Base-by-base conservation (phyloP, 352 stramenopile species). In the Globisporangium paddicum region DNA sequence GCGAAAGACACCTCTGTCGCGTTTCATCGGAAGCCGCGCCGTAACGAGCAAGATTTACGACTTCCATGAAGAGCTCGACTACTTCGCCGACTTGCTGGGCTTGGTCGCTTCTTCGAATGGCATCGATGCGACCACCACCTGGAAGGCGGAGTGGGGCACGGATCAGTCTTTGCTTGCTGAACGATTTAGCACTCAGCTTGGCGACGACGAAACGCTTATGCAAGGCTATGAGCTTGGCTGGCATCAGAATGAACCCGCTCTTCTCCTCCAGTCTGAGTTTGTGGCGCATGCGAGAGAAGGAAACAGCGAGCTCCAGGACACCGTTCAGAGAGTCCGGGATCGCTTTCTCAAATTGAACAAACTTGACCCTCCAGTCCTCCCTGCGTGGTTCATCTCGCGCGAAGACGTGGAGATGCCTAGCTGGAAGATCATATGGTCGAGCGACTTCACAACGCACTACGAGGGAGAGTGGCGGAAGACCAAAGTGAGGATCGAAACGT, bases 301-400 rank as follows among this genome's bases (percentile, higher is more conserved):
- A n/a, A n/a, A n/a, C n/a, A n/a, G n/a, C 28, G 28, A 32, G 28
- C 3, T 32, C 3, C 28, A 32, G 6, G 28, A 32, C 28, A 32
- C 28, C 28, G 6, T n/a, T n/a, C n/a, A 32, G 28, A 6, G 3
- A 32, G 28, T 32, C 3, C 28, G 3, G 28, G 6, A 3, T 3
- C 79, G 74, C 13, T 38, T 38, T 14, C 62, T 89, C n/a, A n/a
- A n/a, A n/a, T n/a, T n/a, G n/a, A n/a, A n/a, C n/a, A n/a, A n/a
- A n/a, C n/a, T n/a, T n/a, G n/a, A n/a, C n/a, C n/a, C n/a, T n/a
- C n/a, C n/a, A n/a, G n/a, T n/a, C n/a, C n/a, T n/a, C n/a, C n/a
- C 89, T 63, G 82, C 87, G 53, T 58, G 52, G 52, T 47, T 58
- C 25, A 13, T 58, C 3, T 19, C 52, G n/a, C 52, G 23, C 7